A percentile compares a stretch with the other conserved stretches of the same genome.
Conservation (phyloP, 192 early-diverging fungal species). For the Coemansia sp. region DNA sequence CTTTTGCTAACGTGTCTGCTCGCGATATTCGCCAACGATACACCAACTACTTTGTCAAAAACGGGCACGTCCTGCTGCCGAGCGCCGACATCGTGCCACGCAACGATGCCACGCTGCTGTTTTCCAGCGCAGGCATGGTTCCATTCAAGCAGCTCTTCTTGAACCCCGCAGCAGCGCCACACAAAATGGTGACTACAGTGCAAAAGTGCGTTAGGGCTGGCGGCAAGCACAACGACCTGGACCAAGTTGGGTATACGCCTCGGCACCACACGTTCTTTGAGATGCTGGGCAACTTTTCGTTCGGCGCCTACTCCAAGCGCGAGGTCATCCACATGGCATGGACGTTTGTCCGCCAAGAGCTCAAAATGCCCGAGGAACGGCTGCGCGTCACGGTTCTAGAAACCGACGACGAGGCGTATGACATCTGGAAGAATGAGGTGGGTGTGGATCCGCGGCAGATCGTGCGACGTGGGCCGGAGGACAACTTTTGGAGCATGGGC, state of each 20-base stretch:
- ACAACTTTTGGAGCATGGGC: conserved; percentile 99
- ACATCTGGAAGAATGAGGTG: conserved; percentile 78
- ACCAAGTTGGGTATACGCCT: conserved; percentile 93
- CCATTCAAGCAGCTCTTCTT: conserved; percentile 96
- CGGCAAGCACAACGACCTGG: conserved; percentile 99
- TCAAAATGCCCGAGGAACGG: conserved; percentile 71
- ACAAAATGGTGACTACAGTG: conserved; percentile 82
- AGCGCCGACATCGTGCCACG: conserved; percentile 89
- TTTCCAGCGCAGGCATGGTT: conserved; percentile 96
- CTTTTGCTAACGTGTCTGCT: conserved; percentile 47
- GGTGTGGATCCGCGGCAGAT: conserved; percentile 79
- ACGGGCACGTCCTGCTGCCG: conserved; percentile 66
- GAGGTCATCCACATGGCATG: conserved; percentile 88
- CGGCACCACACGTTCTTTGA: conserved; percentile 99
- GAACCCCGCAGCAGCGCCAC: conserved; percentile 79
- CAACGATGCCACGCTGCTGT: conserved; percentile 92
- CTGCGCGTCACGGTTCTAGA: conserved; percentile 95
- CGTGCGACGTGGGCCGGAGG: conserved; percentile 78
- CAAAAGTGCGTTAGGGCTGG: conserved; percentile 99
- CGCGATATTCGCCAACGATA: conserved; percentile 80
- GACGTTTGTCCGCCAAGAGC: conserved; percentile 84
- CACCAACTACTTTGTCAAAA: conserved; percentile 75
- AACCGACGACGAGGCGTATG: conserved; percentile 72
- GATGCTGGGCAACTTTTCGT: conserved; percentile 99
- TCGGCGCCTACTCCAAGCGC: conserved; percentile 96